phyloP scores from a whole-genome alignment of 2,329 filamentous ascomycete species.

The Ophiostoma triangulosporum region DNA sequence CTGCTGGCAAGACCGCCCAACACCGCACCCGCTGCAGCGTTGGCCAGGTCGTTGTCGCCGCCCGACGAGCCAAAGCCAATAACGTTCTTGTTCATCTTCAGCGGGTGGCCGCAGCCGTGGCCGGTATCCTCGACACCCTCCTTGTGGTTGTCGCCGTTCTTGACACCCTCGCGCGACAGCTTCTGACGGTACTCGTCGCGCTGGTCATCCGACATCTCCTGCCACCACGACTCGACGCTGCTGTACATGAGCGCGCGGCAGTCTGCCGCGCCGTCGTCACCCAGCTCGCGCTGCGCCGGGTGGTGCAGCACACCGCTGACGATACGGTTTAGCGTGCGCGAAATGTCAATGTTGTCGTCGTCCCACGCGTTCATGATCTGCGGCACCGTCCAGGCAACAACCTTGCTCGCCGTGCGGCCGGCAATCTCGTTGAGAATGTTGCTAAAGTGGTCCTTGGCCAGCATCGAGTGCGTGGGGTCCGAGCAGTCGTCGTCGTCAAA shows the following conservation, averaged over 20 bases:
- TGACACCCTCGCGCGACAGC: slow-evolving; percentile 65
- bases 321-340: slow-evolving; percentile 60
- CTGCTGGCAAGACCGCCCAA: slow-evolving; percentile 43
- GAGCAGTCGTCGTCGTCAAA: slow-evolving; percentile 65
- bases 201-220: slow-evolving; percentile 45
- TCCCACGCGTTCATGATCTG: slow-evolving; percentile 85
- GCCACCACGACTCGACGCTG: slow-evolving; percentile 78
- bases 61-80: slow-evolving; percentile 20
- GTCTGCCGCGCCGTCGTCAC: slow-evolving; percentile 56
- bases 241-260: slow-evolving; percentile 65
- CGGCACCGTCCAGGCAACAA: slow-evolving; percentile 75
- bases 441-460: slow-evolving; percentile 90
- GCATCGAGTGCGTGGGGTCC: slow-evolving; percentile 88
- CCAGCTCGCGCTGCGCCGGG: slow-evolving; percentile 60
- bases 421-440: slow-evolving; percentile 81
- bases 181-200: slow-evolving; percentile 57
- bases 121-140: slow-evolving; percentile 72
- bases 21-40: slow-evolving; percentile 41
- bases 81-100: slow-evolving; percentile 60
- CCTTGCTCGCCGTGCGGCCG: slow-evolving; percentile 64
- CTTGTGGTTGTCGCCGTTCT: slow-evolving; percentile 71
- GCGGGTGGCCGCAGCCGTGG: slow-evolving; percentile 67
- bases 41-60: slow-evolving; percentile 40
- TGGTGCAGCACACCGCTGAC: slow-evolving; percentile 77
- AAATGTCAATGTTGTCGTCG: slow-evolving; percentile 54